Evolutionary conservation across 2,329 filamentous ascomycete species (phyloP).

Genomic region (Fusarium nisikadoi): DNA sequence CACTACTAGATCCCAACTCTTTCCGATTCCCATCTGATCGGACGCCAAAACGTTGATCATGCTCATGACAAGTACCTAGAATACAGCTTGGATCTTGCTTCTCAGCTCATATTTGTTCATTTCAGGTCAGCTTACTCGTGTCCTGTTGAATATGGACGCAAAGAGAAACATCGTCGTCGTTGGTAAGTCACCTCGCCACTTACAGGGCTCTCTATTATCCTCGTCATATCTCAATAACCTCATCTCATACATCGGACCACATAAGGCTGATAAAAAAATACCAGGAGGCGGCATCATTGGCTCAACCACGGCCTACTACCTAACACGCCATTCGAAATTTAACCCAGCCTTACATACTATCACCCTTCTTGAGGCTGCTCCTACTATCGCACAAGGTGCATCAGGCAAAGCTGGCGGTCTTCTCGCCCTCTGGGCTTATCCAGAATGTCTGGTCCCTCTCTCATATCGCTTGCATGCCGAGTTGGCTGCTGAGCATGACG

Average conservation of each 20-base stretch:
- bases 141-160: constrained; percentile 45
- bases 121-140: background rate
- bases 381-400: constrained; percentile 86
- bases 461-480: constrained; percentile 86
- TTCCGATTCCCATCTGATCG: constrained; percentile 3
- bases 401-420: constrained; percentile 95
- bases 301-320: constrained; percentile 88
- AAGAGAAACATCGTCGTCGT: constrained; percentile 63
- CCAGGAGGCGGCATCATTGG: constrained; percentile 93
- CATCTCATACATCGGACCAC: background rate
- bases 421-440: constrained; percentile 92
- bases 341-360: constrained; percentile 79
- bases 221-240: constrained; percentile 9
- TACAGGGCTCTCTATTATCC: background rate
- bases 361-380: constrained; percentile 86
- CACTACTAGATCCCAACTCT: constrained; percentile 4
- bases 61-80: constrained; percentile 11
- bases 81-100: background rate
- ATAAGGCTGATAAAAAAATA: constrained; percentile 17
- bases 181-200: constrained; percentile 48
- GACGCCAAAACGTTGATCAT: background rate
- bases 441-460: constrained; percentile 81
- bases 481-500: constrained; percentile 84
- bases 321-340: constrained; percentile 87
- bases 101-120: background rate